Percentiles rank a stretch among this genome's conserved stretches.
Conservation (phyloP, 208 protist species). For the Strigomonas galati region DNA sequence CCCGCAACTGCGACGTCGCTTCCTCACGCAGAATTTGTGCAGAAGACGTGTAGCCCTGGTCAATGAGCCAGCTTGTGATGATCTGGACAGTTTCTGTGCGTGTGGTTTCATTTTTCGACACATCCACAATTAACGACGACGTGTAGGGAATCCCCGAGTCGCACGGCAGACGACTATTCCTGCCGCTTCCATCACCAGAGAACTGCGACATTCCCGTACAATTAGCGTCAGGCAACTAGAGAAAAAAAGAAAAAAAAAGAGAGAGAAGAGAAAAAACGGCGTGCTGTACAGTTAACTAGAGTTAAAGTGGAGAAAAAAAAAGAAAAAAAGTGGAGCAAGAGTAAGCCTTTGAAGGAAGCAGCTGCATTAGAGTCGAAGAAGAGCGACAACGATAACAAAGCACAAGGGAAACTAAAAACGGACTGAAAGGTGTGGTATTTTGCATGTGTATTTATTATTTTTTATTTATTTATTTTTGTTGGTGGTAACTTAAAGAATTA, state of each 20-base stretch:
- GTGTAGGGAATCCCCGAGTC: neutral
- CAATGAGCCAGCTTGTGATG: constrained; percentile 63
- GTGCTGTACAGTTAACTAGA: neutral
- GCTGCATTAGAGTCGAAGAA: too few relatives aligned
- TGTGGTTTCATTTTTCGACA: constrained; percentile 55
- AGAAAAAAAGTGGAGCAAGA: constrained; percentile 9
- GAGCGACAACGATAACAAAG: neutral
- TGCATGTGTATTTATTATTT: neutral
- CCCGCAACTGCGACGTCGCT: constrained; percentile 56
- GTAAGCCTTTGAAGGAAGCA: neutral
- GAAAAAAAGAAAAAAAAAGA: neutral
- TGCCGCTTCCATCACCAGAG: neutral
- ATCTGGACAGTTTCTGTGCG: constrained; percentile 69
- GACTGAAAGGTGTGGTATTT: neutral
- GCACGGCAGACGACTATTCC: neutral
- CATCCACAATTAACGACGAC: neutral
- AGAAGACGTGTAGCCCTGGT: constrained; percentile 71
- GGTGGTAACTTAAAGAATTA: neutral
- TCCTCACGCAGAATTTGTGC: constrained; percentile 83
- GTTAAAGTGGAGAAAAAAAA: constrained; percentile 11
- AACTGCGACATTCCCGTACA: neutral
- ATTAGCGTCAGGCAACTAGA: too few relatives aligned
- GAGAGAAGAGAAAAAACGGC: constrained; percentile 9
- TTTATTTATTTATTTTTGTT: constrained; percentile 1
- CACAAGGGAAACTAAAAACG: neutral